Evolutionary conservation across 2,329 filamentous ascomycete genomes (phyloP), one percentile per base, ranked within the genome.

Genomic region (Didymella lethalis): DNA sequence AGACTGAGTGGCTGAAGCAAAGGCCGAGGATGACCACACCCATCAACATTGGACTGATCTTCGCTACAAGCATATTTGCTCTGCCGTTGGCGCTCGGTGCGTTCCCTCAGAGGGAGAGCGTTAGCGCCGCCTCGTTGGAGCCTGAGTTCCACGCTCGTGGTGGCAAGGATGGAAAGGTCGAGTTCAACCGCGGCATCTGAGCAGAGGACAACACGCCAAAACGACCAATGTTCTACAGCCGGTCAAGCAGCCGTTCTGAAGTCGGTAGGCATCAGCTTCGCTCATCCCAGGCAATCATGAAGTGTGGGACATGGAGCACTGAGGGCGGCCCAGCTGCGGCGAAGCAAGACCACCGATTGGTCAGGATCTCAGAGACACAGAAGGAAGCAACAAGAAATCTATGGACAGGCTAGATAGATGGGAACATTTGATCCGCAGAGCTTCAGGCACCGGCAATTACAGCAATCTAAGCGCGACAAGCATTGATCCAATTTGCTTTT

Each of bases 171-270:
- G 93, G 91, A 0, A 83, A 92, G 81, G 91, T 99, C n/a, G 92
- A 96, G 75, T 98, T 99, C 79, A 98, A 99, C 78, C 87, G 95
- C 72, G 95, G 95, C 12, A 94, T 99, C 70, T 97, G 81, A 78
- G 58, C 48, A 16, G 12, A 20, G 1, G 18, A 25, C 2, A 23
- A 12, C 12, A 31, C 14, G 36, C 36, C 8, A 29, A n/a, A 25
- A 49, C 3, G 16, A 29, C 25, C 20, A 47, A 18, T n/a, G 18
- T 8, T 40, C n/a, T 25, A 40, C 34, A 23, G 3, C 28, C 10
- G 26, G 25, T 26, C 14, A 40, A 18, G 51, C 34, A 12, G 29
- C 7, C 32, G n/a, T 26, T 23, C 34, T 28, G 29, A 25, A 26
- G 6, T 26, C 4, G 4, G n/a, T 16, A 28, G 34, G 14, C 44